Percentiles rank a stretch among this genome's conserved stretches.
These are phyloP conservation scores for Fusarium oligoseptatum DNA, from an alignment of 2,329 filamentous ascomycete species.

Conservation along the genomic window DNA sequence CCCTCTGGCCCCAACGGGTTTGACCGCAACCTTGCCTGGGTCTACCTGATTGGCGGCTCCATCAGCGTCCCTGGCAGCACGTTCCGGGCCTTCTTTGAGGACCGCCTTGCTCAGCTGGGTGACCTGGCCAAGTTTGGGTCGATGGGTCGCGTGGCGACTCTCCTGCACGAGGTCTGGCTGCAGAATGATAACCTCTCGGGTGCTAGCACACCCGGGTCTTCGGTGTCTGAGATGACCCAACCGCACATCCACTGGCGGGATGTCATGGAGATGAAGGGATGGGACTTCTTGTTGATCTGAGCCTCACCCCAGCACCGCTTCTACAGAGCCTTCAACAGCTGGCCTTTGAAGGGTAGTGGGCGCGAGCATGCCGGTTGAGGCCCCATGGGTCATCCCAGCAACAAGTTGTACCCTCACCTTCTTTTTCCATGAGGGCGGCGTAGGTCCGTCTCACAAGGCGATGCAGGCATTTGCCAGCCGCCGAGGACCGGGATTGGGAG, in stretches of 20 bases:
- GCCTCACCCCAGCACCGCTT: slow-evolving; percentile 23
- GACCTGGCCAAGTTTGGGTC: slow-evolving; percentile 85
- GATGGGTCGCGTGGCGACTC: slow-evolving; percentile 83
- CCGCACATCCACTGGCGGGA: slow-evolving; percentile 93
- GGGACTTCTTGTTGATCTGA: slow-evolving; percentile 93
- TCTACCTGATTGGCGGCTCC: slow-evolving; percentile 87
- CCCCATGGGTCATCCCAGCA: slow-evolving; percentile 22
- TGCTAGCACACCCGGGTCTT: slow-evolving; percentile 53
- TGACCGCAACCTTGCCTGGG: slow-evolving; percentile 93
- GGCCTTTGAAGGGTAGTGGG: slow-evolving; percentile 53
- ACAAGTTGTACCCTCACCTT: slow-evolving; percentile 35
- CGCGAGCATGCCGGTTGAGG: slow-evolving; percentile 30
- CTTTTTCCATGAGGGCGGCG: slow-evolving; percentile 40
- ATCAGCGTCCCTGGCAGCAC: slow-evolving; percentile 78
- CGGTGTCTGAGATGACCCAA: slow-evolving; percentile 56
- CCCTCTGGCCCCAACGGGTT: slow-evolving; percentile 85
- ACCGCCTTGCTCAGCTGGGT: slow-evolving; percentile 80
- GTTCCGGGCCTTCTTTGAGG: slow-evolving; percentile 84
- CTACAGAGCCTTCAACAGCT: slow-evolving; percentile 49
- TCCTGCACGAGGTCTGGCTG: slow-evolving; percentile 88
- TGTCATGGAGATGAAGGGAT: slow-evolving; percentile 90
- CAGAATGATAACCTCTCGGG: slow-evolving; percentile 72
- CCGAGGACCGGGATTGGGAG: slow-evolving; percentile 33
- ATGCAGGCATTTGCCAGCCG: slow-evolving; percentile 55
- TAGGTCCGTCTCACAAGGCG: slow-evolving; percentile 47